phyloP scores from a whole-genome alignment of 164 flowering plant genomes.

The Chloranthus sessilifolius region DNA sequence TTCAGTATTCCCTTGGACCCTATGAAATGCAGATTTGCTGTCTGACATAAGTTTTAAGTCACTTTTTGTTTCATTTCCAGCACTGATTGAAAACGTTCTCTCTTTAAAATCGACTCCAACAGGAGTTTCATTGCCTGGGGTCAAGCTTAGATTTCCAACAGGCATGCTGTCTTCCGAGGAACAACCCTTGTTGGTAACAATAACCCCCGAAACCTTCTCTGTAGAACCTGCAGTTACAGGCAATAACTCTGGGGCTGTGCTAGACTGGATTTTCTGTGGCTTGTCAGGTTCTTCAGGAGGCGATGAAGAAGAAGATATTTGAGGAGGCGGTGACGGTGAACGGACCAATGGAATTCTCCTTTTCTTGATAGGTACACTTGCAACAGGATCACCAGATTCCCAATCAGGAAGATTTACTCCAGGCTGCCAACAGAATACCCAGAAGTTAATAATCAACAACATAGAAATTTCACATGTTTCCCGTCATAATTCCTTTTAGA shows the following conservation, averaged over 20 bases:
- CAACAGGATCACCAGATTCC: conserved; percentile 33
- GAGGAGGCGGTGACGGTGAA: conserved; percentile 34
- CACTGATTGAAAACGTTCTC: conserved; percentile 3
- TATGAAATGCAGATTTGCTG: no score
- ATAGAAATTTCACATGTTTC: no score
- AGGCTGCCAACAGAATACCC: conserved; percentile 38
- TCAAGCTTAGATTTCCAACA: conserved; percentile 14
- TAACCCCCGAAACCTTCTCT: conserved; percentile 8
- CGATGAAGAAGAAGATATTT: conserved; percentile 16
- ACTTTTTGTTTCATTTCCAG: conserved; percentile 11
- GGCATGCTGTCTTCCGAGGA: conserved; percentile 14
- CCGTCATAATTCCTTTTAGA: no score
- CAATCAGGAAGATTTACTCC: conserved; percentile 23
- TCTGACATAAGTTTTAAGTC: background rate
- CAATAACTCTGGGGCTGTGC: conserved; percentile 15
- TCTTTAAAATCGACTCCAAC: conserved; percentile 11
- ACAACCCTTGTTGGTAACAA: conserved; percentile 12
- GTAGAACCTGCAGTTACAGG: conserved; percentile 15
- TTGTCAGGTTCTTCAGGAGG: conserved; percentile 11
- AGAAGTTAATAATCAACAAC: conserved; percentile 6
- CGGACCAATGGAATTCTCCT: conserved; percentile 34
- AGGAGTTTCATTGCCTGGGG: conserved; percentile 4
- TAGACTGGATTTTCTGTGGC: conserved; percentile 18
- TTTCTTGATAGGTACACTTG: conserved; percentile 60
- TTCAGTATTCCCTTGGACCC: conserved; percentile 14